A percentile compares a stretch with the other conserved stretches of the same genome.
These are phyloP conservation scores for Podospora tetraspora DNA, from an alignment of 495 filamentous ascomycete genomes.

Conservation along the genomic window DNA sequence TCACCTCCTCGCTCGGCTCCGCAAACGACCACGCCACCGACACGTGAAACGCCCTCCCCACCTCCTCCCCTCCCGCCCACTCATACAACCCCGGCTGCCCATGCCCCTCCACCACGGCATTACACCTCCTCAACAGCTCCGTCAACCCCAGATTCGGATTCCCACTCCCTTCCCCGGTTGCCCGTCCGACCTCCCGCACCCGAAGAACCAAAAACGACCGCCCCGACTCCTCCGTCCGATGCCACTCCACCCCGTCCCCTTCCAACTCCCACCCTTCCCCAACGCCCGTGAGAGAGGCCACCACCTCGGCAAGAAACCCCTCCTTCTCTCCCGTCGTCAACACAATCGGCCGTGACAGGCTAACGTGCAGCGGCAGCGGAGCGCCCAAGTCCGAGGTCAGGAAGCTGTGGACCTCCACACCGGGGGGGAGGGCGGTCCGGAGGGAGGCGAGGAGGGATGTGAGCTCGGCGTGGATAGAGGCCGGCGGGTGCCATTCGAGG, in stretches of 20 bases:
- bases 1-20: conserved; percentile 35
- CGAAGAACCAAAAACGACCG: conserved; percentile 84
- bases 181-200: conserved; percentile 27
- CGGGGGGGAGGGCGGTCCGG: conserved; percentile 14
- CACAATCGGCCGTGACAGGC: conserved; percentile 69
- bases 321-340: conserved; percentile 62
- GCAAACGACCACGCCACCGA: conserved; percentile 73
- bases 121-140: conserved; percentile 58
- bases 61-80: conserved; percentile 6
- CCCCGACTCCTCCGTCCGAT: conserved; percentile 54
- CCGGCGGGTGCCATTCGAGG: conserved; percentile 78
- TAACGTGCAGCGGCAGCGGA: conserved; percentile 83
- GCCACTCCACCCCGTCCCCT: conserved; percentile 34
- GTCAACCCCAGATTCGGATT: conserved; percentile 51
- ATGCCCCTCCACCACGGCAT: conserved; percentile 52
- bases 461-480: conserved; percentile 51
- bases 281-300: conserved; percentile 21
- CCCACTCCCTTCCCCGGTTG: neutral
- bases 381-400: conserved; percentile 70
- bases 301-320: conserved; percentile 50
- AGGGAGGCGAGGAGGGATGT: conserved; percentile 44
- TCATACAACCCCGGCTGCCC: conserved; percentile 70
- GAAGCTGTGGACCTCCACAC: conserved; percentile 49
- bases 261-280: conserved; percentile 32
- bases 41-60: conserved; percentile 61